Evolutionary conservation across 2,329 filamentous ascomycete species (phyloP).

Genomic region (Cyphellophora europaea): DNA sequence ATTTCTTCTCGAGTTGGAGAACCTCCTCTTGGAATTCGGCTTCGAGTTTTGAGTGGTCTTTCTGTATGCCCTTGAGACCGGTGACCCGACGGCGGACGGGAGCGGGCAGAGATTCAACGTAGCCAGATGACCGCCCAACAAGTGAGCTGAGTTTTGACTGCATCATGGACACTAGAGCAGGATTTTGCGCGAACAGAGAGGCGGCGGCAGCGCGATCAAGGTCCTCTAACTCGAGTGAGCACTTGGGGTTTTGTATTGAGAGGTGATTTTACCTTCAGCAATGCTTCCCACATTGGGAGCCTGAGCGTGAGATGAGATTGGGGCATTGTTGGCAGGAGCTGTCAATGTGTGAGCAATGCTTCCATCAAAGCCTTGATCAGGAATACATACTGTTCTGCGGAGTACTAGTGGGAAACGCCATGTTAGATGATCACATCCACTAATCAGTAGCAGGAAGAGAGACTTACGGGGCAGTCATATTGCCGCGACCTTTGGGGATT

Average conservation of each 20-base stretch:
- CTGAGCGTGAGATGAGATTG: constrained; percentile 94
- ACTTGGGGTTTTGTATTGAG: constrained; percentile 5
- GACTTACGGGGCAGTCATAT: constrained; percentile 10
- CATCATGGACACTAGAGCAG: constrained; percentile 91
- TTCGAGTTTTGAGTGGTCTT: constrained; percentile 97
- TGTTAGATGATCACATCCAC: constrained; percentile 9
- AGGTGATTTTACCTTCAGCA: constrained; percentile 69
- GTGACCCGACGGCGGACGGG: constrained; percentile 87
- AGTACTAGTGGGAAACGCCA: constrained; percentile 53
- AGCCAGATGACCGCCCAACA: constrained; percentile 90
- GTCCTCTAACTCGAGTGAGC: constrained; percentile 56
- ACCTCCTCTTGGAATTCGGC: constrained; percentile 98
- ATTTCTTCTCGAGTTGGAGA: constrained; percentile 97
- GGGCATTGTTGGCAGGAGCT: constrained; percentile 75
- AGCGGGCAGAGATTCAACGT: constrained; percentile 88
- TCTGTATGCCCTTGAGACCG: constrained; percentile 94
- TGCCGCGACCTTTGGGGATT: constrained; percentile 9
- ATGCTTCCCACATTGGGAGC: constrained; percentile 91
- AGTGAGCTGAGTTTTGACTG: constrained; percentile 90
- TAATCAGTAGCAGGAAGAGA: background rate
- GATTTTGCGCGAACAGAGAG: constrained; percentile 91
- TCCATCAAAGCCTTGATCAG: background rate
- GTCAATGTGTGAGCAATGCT: constrained; percentile 7
- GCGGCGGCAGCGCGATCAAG: constrained; percentile 79
- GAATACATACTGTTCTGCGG: constrained; percentile 72